A percentile compares a stretch with the other conserved stretches of the same genome.
Evolutionary conservation across 2,329 filamentous ascomycete species (phyloP).

Genomic region (Penicillium brasilianum): DNA sequence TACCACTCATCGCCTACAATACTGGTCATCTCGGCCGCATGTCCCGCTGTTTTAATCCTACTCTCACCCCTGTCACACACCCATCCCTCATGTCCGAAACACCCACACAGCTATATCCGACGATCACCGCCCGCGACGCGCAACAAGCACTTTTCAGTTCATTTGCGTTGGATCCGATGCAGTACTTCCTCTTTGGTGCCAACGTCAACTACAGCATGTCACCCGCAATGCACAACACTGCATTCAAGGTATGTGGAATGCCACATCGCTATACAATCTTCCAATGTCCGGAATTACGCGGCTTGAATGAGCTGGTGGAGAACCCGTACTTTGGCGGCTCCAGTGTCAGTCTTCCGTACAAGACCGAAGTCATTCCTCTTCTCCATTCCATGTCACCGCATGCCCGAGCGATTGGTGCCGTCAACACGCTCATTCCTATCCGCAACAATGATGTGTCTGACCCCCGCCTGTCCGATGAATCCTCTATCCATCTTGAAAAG

Average conservation of each 20-base stretch:
- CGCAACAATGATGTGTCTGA: conserved; percentile 59
- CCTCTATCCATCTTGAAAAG: conserved; percentile 61
- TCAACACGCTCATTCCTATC: conserved; percentile 76
- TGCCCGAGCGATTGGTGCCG: conserved; percentile 74
- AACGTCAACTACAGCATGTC: conserved; percentile 75
- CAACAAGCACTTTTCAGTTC: conserved; percentile 69
- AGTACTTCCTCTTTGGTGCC: conserved; percentile 75
- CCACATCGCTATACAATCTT: conserved; percentile 70
- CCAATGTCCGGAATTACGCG: conserved; percentile 66
- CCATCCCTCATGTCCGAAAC: conserved; percentile 52
- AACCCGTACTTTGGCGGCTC: conserved; percentile 73
- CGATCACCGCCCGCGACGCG: conserved; percentile 66
- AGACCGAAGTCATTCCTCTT: conserved; percentile 70
- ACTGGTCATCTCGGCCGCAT: conserved; percentile 66
- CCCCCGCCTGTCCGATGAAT: conserved; percentile 61
- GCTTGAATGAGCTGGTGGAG: conserved; percentile 67
- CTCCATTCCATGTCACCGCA: conserved; percentile 72
- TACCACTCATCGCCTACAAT: conserved; percentile 69
- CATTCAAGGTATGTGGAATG: conserved; percentile 69
- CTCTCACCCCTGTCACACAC: conserved; percentile 66
- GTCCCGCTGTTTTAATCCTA: conserved; percentile 69
- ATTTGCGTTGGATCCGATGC: conserved; percentile 70
- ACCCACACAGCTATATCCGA: conserved; percentile 52
- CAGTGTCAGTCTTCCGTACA: conserved; percentile 74
- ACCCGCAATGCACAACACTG: conserved; percentile 77